Evolutionary conservation across 2,329 filamentous ascomycete species (phyloP).

Genomic region (Colletotrichum sublineola): DNA sequence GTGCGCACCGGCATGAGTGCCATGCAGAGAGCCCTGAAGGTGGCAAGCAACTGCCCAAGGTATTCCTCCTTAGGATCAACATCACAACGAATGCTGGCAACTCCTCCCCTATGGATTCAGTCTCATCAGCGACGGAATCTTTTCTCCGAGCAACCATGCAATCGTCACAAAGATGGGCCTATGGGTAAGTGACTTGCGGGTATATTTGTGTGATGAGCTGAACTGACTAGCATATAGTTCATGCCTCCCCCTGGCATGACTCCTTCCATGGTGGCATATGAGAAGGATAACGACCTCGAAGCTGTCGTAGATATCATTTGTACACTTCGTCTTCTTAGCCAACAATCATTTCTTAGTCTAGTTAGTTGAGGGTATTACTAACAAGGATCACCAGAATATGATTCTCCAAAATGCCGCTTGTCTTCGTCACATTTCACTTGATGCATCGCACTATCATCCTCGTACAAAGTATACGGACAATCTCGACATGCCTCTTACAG

Average conservation of each 20-base stretch:
- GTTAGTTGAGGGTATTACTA: background rate
- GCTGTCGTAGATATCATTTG: conserved; percentile 54
- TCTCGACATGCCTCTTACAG: conserved; percentile 47
- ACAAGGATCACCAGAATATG: conserved; percentile 35
- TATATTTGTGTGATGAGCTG: background rate
- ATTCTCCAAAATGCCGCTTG: conserved; percentile 62
- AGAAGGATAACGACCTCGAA: conserved; percentile 52
- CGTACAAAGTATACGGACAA: conserved; percentile 46
- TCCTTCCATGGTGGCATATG: conserved; percentile 56
- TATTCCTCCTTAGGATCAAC: conserved; percentile 48
- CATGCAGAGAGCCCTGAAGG: conserved; percentile 50
- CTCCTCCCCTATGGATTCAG: conserved; percentile 57
- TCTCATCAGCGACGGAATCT: conserved; percentile 59
- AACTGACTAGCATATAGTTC: conserved; percentile 35
- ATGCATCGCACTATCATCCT: conserved; percentile 55
- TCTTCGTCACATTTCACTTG: conserved; percentile 58
- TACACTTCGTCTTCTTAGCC: conserved; percentile 45
- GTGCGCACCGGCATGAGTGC: conserved; percentile 63
- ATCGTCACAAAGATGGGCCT: conserved; percentile 69
- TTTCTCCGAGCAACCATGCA: conserved; percentile 65
- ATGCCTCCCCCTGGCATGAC: conserved; percentile 55
- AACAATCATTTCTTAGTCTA: background rate
- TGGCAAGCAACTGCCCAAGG: conserved; percentile 51
- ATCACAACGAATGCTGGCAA: conserved; percentile 50
- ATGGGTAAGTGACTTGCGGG: conserved; percentile 39